Evolutionary conservation across 2,329 filamentous ascomycete genomes (phyloP).

Genomic region (Penicillium sp.): DNA sequence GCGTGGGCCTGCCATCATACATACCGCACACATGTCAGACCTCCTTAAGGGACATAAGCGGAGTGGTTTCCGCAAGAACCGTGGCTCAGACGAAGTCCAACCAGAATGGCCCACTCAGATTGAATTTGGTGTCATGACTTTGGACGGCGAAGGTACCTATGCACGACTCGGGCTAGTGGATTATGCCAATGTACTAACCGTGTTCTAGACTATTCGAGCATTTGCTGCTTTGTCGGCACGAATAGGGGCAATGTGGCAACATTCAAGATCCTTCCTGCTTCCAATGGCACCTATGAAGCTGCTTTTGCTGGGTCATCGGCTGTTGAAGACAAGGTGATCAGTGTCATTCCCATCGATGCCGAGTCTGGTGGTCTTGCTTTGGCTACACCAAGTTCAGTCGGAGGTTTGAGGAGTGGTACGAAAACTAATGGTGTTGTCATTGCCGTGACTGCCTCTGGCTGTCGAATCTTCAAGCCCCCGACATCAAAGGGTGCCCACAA

Average conservation of each 20-base stretch:
- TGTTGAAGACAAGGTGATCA: slow-evolving; percentile 69
- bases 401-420: slow-evolving; percentile 70
- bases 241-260: slow-evolving; percentile 80
- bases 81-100: slow-evolving; percentile 49
- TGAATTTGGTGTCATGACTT: slow-evolving; percentile 89
- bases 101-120: slow-evolving; percentile 76
- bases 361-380: slow-evolving; percentile 73
- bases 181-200: slow-evolving; percentile 25
- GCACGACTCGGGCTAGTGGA: not conserved
- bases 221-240: slow-evolving; percentile 88
- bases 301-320: slow-evolving; percentile 67
- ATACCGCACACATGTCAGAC: slow-evolving; percentile 69
- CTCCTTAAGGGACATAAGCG: slow-evolving; percentile 76
- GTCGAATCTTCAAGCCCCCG: slow-evolving; percentile 84
- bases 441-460: slow-evolving; percentile 70
- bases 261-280: slow-evolving; percentile 80
- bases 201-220: slow-evolving; percentile 75
- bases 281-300: slow-evolving; percentile 68
- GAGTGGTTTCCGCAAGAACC: slow-evolving; percentile 64
- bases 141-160: slow-evolving; percentile 73
- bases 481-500: slow-evolving; percentile 88
- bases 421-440: slow-evolving; percentile 80
- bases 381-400: slow-evolving; percentile 73
- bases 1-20: slow-evolving; percentile 81
- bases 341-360: slow-evolving; percentile 74